These are phyloP conservation scores for Pestalotiopsis sp. DNA, from an alignment of 2,329 filamentous ascomycete species.

Conservation along the genomic window DNA sequence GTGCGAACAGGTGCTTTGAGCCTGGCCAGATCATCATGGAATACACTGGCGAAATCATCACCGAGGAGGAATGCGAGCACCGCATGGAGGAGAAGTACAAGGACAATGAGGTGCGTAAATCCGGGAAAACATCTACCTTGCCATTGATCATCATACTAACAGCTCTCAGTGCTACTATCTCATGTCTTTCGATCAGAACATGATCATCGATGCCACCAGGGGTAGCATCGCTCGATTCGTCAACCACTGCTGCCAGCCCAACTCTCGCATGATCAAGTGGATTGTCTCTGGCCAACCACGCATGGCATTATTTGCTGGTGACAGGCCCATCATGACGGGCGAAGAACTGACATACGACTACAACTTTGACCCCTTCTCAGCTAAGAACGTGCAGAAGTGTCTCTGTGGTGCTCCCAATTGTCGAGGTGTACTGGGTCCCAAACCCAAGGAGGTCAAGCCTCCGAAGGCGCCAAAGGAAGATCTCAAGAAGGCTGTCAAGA, in stretches of 20 bases:
- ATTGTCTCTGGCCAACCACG: slow-evolving; percentile 90
- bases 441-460: slow-evolving; percentile 58
- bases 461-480: slow-evolving; percentile 48
- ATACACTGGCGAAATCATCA: slow-evolving; percentile 97
- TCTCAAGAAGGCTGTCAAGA: slow-evolving; percentile 35
- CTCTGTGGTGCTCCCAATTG: slow-evolving; percentile 67
- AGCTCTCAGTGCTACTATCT: slow-evolving; percentile 84
- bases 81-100: slow-evolving; percentile 95
- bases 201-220: slow-evolving; percentile 96
- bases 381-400: slow-evolving; percentile 70
- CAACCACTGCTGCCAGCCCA: slow-evolving; percentile 95
- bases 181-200: slow-evolving; percentile 98
- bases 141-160: slow-evolving; percentile 19
- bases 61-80: slow-evolving; percentile 87
- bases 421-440: slow-evolving; percentile 65
- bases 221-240: slow-evolving; percentile 97
- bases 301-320: slow-evolving; percentile 95
- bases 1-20: slow-evolving; percentile 84
- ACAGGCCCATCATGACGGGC: slow-evolving; percentile 87
- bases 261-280: slow-evolving; percentile 98
- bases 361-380: slow-evolving; percentile 71
- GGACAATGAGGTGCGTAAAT: slow-evolving; percentile 76
- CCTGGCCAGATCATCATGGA: slow-evolving; percentile 97
- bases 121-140: not conserved
- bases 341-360: slow-evolving; percentile 96